These are phyloP conservation scores for Quercus phellos DNA, from an alignment of 331 rosid species.

Conservation along the genomic window DNA sequence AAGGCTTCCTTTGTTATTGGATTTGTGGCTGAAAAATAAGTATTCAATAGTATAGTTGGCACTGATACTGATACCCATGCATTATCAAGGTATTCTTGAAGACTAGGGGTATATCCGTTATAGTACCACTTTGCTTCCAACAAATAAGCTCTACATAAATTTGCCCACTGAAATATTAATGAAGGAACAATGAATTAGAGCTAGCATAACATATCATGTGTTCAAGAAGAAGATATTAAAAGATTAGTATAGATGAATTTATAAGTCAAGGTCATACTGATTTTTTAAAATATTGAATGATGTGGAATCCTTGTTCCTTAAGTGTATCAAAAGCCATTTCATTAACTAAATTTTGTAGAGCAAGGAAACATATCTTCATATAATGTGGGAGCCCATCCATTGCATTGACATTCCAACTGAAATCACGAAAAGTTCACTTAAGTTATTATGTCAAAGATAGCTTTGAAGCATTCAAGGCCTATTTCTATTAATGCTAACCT, in stretches of 20 bases:
- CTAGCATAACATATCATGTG: neutral
- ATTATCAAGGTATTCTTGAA: no score
- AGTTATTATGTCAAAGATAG: neutral
- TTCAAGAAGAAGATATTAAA: no score
- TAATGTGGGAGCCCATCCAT: conserved; percentile 20
- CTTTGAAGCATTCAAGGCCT: neutral
- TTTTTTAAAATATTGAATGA: no score
- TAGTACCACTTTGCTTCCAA: conserved; percentile 19
- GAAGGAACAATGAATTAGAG: neutral
- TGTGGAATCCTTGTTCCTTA: no score
- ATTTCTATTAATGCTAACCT: neutral
- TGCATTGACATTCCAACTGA: conserved; percentile 14
- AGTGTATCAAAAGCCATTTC: no score
- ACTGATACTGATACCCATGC: neutral
- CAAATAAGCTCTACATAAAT: neutral
- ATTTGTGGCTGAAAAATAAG: neutral
- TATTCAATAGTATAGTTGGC: neutral
- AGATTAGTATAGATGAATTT: no score
- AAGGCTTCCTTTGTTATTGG: neutral
- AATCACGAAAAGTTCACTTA: neutral
- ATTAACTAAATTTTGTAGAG: neutral
- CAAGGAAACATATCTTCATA: conserved; percentile 19
- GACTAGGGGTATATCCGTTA: no score
- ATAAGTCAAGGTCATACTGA: no score
- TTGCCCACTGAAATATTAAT: neutral